These are phyloP conservation scores for Cordyceps tenuipes DNA, from an alignment of 2,329 filamentous ascomycete species.

Conservation along the genomic window DNA sequence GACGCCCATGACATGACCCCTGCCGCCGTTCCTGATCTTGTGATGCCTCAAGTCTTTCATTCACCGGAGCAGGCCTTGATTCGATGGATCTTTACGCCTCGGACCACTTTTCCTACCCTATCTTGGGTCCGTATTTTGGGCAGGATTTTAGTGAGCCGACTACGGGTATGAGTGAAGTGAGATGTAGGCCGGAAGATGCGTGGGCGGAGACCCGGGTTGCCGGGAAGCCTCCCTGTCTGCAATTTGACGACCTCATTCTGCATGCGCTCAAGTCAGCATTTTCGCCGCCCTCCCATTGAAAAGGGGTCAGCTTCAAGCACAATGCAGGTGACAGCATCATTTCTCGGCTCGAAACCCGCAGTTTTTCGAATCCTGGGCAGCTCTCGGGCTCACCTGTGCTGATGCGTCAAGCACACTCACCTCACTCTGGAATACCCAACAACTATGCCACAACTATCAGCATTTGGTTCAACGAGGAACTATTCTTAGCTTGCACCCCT, in stretches of 20 bases:
- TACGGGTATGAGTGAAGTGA: background rate
- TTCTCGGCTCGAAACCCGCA: background rate
- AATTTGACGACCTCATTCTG: background rate
- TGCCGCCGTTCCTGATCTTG: constrained; percentile 10
- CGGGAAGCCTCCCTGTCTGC: background rate
- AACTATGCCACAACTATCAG: background rate
- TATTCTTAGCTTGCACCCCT: background rate
- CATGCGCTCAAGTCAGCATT: background rate
- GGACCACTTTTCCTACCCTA: background rate
- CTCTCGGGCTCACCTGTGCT: background rate
- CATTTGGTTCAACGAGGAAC: background rate
- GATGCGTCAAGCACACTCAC: background rate
- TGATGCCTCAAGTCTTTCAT: constrained; percentile 4
- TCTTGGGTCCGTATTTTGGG: background rate
- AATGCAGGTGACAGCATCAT: too few relatives aligned
- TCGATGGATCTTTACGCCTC: background rate
- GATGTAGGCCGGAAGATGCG: background rate
- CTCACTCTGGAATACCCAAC: background rate
- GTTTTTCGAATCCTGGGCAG: background rate
- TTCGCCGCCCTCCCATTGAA: background rate
- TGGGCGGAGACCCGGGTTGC: too few relatives aligned
- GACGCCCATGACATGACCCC: constrained; percentile 1
- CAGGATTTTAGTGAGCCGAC: background rate
- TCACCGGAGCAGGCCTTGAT: background rate
- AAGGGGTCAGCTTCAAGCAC: background rate